phyloP scores from a whole-genome alignment of 2,329 filamentous ascomycete species.

The Arthrobotrys conoides region DNA sequence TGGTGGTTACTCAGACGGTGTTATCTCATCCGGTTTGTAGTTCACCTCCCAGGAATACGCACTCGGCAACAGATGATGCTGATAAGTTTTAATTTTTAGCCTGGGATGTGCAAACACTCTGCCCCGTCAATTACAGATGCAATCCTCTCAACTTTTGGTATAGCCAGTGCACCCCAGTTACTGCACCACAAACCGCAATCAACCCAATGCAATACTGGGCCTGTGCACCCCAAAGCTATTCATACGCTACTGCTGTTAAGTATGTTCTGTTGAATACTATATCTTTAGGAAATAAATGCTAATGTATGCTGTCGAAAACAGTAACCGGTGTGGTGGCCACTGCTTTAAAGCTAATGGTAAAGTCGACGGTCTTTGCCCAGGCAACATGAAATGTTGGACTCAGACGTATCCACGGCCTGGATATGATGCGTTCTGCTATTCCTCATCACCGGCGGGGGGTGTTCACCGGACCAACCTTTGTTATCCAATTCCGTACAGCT shows the following conservation, averaged over 20 bases:
- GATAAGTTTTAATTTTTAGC: constrained; percentile 5
- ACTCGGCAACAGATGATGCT: neutral
- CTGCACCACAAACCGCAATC: constrained; percentile 30
- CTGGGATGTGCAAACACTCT: constrained; percentile 53
- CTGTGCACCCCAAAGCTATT: constrained; percentile 33
- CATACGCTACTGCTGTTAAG: constrained; percentile 45
- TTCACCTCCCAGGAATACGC: neutral
- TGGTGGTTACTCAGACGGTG: constrained; percentile 40
- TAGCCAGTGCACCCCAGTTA: constrained; percentile 51
- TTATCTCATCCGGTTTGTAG: constrained; percentile 43
- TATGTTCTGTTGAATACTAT: constrained; percentile 9
- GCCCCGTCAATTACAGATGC: constrained; percentile 57
- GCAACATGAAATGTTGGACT: constrained; percentile 53
- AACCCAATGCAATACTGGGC: constrained; percentile 50
- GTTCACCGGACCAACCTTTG: constrained; percentile 48
- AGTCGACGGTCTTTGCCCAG: constrained; percentile 53
- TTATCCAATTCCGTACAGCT: constrained; percentile 53
- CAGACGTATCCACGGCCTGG: constrained; percentile 49
- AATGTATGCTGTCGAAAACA: neutral
- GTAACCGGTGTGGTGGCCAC: constrained; percentile 53
- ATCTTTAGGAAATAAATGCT: neutral
- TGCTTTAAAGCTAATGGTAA: constrained; percentile 53
- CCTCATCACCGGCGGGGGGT: constrained; percentile 29
- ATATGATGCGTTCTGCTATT: constrained; percentile 49
- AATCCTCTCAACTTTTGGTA: constrained; percentile 59